Conservation (phyloP, 2,329 filamentous ascomycete species). For the Venturiaceae sp. region DNA sequence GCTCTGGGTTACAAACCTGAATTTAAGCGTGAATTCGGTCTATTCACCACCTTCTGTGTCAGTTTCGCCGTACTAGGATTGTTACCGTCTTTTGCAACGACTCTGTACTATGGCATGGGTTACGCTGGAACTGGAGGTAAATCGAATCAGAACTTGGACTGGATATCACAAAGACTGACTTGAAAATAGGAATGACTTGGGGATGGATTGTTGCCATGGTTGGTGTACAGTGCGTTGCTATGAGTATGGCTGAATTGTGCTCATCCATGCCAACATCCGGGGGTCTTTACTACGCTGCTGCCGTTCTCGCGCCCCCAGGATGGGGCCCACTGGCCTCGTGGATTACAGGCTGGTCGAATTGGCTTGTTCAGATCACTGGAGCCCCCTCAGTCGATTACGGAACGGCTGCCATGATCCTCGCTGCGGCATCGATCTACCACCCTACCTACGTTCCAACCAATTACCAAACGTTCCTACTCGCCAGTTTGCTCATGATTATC, state of each 20-base stretch:
- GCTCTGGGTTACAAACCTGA: conserved; percentile 54
- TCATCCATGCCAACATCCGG: conserved; percentile 64
- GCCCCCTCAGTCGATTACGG: conserved; percentile 60
- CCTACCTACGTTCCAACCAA: conserved; percentile 54
- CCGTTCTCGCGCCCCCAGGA: conserved; percentile 57
- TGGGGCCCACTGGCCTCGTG: conserved; percentile 58
- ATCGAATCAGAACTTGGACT: background rate
- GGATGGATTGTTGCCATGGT: conserved; percentile 66
- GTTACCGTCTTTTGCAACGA: conserved; percentile 61
- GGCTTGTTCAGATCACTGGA: conserved; percentile 56
- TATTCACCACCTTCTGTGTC: conserved; percentile 68
- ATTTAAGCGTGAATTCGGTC: conserved; percentile 60
- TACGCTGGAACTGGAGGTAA: conserved; percentile 32
- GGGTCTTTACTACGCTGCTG: conserved; percentile 64
- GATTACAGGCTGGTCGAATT: conserved; percentile 63
- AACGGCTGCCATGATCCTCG: conserved; percentile 60
- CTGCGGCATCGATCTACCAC: conserved; percentile 57
- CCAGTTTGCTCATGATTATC: conserved; percentile 55
- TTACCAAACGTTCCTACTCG: conserved; percentile 61
- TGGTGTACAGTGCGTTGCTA: conserved; percentile 61
- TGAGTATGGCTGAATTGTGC: conserved; percentile 58
- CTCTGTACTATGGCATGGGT: conserved; percentile 59
- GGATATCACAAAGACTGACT: background rate
- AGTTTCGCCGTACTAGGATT: conserved; percentile 64
- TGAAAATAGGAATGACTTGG: conserved; percentile 56